Evolutionary conservation across 192 early-diverging fungal genomes (phyloP).

Genomic region (Podila verticillata): DNA sequence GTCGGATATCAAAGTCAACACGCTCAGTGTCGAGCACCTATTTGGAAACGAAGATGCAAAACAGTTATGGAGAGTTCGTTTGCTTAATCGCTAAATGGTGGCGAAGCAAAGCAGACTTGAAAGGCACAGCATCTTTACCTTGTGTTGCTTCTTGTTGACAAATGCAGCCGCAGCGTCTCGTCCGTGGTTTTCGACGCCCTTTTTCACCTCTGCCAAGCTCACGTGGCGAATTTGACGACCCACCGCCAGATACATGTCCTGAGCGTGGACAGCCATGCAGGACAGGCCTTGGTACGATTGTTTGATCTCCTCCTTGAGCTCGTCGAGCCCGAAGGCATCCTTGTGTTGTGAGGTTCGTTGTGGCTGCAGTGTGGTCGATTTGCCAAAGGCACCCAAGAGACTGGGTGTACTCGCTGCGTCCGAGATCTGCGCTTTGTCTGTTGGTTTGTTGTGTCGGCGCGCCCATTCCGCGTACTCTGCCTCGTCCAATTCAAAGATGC

Average conservation of each 20-base stretch:
- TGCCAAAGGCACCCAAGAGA: background rate
- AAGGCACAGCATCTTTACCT: constrained; percentile 18
- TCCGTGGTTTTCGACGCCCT: constrained; percentile 59
- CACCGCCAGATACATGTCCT: constrained; percentile 70
- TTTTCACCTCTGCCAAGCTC: constrained; percentile 69
- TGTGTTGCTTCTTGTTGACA: constrained; percentile 36
- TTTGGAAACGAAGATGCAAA: background rate
- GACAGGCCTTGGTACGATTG: constrained; percentile 29
- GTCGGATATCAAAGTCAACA: constrained; percentile 68
- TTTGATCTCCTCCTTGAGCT: constrained; percentile 33
- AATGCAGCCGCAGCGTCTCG: constrained; percentile 24
- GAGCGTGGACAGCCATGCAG: constrained; percentile 58
- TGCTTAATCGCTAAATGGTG: too few relatives aligned
- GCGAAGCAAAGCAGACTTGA: too few relatives aligned
- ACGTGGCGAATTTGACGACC: constrained; percentile 66
- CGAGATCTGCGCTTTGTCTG: background rate
- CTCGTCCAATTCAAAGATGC: constrained; percentile 49
- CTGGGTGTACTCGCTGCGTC: background rate
- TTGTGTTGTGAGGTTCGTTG: background rate
- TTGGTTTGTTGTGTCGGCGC: constrained; percentile 5
- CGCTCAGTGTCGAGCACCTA: constrained; percentile 57
- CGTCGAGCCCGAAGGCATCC: constrained; percentile 30
- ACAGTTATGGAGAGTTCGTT: background rate
- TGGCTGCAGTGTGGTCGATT: background rate
- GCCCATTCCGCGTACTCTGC: constrained; percentile 47